A percentile compares a stretch with the other conserved stretches of the same genome.
phyloP scores from a whole-genome alignment of 306 rosid species.

The Lotus japonicus region DNA sequence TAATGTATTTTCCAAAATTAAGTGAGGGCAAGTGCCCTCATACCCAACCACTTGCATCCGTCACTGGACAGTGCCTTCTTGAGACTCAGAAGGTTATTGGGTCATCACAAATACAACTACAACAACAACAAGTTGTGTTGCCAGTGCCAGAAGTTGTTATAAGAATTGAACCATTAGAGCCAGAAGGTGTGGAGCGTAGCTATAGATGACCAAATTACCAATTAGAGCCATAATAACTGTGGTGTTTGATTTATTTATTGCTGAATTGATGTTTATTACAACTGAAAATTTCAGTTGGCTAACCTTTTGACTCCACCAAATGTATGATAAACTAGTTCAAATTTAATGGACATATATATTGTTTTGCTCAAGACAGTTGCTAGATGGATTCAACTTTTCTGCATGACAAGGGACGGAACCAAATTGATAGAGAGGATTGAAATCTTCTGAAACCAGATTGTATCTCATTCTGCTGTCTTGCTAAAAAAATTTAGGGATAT shows the following conservation, averaged over 20 bases:
- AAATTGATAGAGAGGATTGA: too few relatives aligned
- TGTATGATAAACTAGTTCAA: not conserved
- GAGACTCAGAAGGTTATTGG: constrained; percentile 58
- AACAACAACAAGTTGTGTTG: not conserved
- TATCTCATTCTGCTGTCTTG: too few relatives aligned
- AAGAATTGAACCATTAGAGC: constrained; percentile 48
- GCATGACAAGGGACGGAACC: too few relatives aligned
- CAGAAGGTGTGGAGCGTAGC: constrained; percentile 45
- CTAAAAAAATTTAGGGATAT: too few relatives aligned
- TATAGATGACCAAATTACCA: constrained; percentile 26
- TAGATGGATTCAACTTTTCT: too few relatives aligned
- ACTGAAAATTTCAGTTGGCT: not conserved
- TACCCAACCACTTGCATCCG: too few relatives aligned
- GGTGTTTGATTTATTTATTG: too few relatives aligned
- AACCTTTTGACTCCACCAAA: not conserved
- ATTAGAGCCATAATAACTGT: too few relatives aligned
- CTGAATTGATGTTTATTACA: not conserved
- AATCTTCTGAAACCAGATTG: too few relatives aligned
- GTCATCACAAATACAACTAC: constrained; percentile 16
- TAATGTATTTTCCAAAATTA: too few relatives aligned
- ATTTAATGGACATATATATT: not conserved
- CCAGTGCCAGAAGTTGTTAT: constrained; percentile 34
- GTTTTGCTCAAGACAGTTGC: too few relatives aligned
- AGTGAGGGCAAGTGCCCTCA: too few relatives aligned
- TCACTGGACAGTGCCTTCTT: constrained; percentile 62